These are phyloP conservation scores for Termitomyces sp. DNA, from an alignment of 768 basidiomycete species.

Conservation along the genomic window DNA sequence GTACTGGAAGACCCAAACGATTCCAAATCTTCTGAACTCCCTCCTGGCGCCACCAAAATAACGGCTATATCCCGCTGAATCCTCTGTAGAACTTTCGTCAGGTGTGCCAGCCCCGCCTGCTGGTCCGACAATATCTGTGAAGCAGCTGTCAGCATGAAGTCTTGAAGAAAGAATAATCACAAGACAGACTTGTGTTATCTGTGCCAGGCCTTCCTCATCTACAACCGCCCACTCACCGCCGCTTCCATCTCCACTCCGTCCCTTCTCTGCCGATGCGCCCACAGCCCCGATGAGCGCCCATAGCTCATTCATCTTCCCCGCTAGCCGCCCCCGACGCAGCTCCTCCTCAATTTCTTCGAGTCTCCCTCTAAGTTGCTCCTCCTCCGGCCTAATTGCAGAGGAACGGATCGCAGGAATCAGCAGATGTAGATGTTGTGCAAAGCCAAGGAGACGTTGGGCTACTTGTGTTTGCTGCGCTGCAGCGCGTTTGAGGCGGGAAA, in stretches of 20 bases:
- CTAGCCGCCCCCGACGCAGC: conserved; percentile 58
- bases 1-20: conserved; percentile 36
- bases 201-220: conserved; percentile 78
- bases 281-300: conserved; percentile 84
- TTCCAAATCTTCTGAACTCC: conserved; percentile 15
- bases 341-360: conserved; percentile 79
- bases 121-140: conserved; percentile 69
- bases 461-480: conserved; percentile 65
- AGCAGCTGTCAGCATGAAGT: background rate
- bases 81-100: conserved; percentile 70
- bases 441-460: conserved; percentile 61
- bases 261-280: conserved; percentile 55
- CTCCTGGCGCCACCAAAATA: conserved; percentile 48
- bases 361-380: conserved; percentile 67
- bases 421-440: conserved; percentile 76
- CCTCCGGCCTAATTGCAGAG: conserved; percentile 73
- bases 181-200: conserved; percentile 62
- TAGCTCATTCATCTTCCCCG: conserved; percentile 75
- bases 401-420: conserved; percentile 76
- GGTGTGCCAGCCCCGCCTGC: conserved; percentile 75
- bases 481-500: conserved; percentile 63
- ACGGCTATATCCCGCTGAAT: conserved; percentile 64
- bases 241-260: conserved; percentile 38
- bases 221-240: conserved; percentile 76
- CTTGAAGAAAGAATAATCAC: conserved; percentile 1